phyloP scores from a whole-genome alignment of 805 yeast species.

The Starmerella apicola region DNA sequence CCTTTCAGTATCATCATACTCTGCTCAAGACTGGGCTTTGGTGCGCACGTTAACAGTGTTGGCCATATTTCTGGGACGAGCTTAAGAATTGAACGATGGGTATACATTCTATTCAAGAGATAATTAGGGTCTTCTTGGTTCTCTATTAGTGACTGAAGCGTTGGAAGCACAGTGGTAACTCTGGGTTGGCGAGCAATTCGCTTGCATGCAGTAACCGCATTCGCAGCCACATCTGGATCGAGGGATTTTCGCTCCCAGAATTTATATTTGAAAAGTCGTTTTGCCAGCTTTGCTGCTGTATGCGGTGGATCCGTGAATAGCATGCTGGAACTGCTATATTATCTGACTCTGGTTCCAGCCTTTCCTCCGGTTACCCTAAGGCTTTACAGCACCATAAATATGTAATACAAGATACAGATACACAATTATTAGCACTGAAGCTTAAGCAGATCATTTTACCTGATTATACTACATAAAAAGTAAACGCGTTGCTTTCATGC shows the following conservation, averaged over 20 bases:
- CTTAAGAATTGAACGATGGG: slow-evolving; percentile 1
- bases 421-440: no score
- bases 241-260: slow-evolving; percentile 8
- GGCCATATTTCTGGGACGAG: slow-evolving; percentile 1
- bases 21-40: slow-evolving; percentile 1
- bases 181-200: neutral
- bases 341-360: no score
- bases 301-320: slow-evolving; percentile 18
- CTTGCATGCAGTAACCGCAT: slow-evolving; percentile 13
- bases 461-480: no score
- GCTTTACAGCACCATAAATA: no score
- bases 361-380: no score
- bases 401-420: no score
- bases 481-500: no score
- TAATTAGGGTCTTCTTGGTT: neutral
- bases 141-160: neutral
- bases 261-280: slow-evolving; percentile 10
- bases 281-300: slow-evolving; percentile 8
- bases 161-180: neutral
- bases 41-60: slow-evolving; percentile 4
- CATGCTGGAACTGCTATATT: no score
- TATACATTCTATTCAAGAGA: slow-evolving; percentile 1
- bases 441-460: no score
- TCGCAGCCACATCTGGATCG: slow-evolving; percentile 4
- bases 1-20: no score